phyloP scores from a whole-genome alignment of 2,329 filamentous ascomycete species.

The Stromatinia cepivora region DNA sequence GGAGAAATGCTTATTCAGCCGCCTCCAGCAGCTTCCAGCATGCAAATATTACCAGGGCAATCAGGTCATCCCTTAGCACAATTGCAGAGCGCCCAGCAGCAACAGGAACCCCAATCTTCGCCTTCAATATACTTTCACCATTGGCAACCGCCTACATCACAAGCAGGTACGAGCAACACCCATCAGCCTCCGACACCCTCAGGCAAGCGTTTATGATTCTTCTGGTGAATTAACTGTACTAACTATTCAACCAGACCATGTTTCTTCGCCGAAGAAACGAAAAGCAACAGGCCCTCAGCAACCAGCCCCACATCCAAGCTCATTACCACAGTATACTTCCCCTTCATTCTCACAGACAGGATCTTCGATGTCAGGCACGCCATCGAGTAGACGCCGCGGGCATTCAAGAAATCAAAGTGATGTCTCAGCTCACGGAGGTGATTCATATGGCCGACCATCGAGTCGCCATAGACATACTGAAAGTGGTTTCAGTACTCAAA shows the following conservation, averaged over 20 bases:
- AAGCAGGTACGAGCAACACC: conserved; percentile 55
- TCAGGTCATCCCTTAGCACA: conserved; percentile 50
- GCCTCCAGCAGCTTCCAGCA: conserved; percentile 43
- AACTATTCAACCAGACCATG: conserved; percentile 53
- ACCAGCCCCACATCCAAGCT: conserved; percentile 49
- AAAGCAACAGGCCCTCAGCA: conserved; percentile 65
- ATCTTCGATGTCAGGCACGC: conserved; percentile 54
- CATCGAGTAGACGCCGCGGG: conserved; percentile 54
- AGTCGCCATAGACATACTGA: conserved; percentile 43
- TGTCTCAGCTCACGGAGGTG: conserved; percentile 44
- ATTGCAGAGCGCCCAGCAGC: conserved; percentile 51
- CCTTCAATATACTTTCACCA: conserved; percentile 88
- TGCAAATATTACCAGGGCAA: conserved; percentile 49
- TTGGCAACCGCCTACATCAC: conserved; percentile 78
- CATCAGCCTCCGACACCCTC: conserved; percentile 73
- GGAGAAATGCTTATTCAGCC: conserved; percentile 44
- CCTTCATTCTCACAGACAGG: conserved; percentile 58
- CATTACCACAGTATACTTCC: conserved; percentile 50
- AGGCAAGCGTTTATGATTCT: conserved; percentile 57
- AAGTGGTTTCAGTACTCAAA: conserved; percentile 34
- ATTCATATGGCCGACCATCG: conserved; percentile 43
- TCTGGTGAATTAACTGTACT: conserved; percentile 43
- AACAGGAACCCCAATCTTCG: conserved; percentile 60
- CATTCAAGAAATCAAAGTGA: conserved; percentile 68
- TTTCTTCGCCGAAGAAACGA: conserved; percentile 81